Percentiles rank a stretch among this genome's conserved stretches.
Evolutionary conservation across 768 basidiomycete genomes (phyloP).

Genomic region (Flagelloscypha sp.): DNA sequence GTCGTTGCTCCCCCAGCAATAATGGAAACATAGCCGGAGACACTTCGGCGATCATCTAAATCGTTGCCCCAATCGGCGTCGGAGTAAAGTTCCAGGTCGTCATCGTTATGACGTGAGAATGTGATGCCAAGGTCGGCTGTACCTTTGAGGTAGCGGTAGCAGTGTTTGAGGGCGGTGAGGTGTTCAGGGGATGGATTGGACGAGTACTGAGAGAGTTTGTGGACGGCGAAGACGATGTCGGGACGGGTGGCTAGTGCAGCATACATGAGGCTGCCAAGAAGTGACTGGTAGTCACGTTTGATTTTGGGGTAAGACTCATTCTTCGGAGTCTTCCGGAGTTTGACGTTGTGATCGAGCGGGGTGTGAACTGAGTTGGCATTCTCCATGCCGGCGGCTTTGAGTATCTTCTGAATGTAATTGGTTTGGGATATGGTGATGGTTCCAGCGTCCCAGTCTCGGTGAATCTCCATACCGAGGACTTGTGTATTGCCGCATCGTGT

Average conservation of each 20-base stretch:
- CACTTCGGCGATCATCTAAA: constrained; percentile 7
- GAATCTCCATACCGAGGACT: constrained; percentile 19
- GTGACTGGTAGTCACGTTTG: constrained; percentile 14
- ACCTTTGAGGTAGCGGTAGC: constrained; percentile 27
- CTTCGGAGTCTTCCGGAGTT: constrained; percentile 7
- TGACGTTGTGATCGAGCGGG: constrained; percentile 13
- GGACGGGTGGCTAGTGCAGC: constrained; percentile 22
- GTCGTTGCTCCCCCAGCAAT: constrained; percentile 15
- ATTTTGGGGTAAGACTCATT: constrained; percentile 2
- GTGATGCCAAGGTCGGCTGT: constrained; percentile 8
- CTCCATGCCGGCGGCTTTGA: constrained; percentile 10
- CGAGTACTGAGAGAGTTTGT: constrained; percentile 19
- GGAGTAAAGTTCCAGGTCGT: constrained; percentile 2
- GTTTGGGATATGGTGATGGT: constrained; percentile 14
- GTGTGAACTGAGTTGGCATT: constrained; percentile 9
- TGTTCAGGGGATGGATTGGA: constrained; percentile 20
- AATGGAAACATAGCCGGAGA: constrained; percentile 14
- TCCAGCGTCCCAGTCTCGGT: not conserved
- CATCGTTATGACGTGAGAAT: not conserved
- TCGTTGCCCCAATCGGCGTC: constrained; percentile 13
- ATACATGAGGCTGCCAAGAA: constrained; percentile 23
- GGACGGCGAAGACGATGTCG: constrained; percentile 25
- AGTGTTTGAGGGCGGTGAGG: constrained; percentile 24
- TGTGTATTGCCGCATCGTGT: constrained; percentile 14
- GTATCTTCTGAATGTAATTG: constrained; percentile 8